phyloP scores from a whole-genome alignment of 306 rosid species.

The Oemleria cerasiformis region DNA sequence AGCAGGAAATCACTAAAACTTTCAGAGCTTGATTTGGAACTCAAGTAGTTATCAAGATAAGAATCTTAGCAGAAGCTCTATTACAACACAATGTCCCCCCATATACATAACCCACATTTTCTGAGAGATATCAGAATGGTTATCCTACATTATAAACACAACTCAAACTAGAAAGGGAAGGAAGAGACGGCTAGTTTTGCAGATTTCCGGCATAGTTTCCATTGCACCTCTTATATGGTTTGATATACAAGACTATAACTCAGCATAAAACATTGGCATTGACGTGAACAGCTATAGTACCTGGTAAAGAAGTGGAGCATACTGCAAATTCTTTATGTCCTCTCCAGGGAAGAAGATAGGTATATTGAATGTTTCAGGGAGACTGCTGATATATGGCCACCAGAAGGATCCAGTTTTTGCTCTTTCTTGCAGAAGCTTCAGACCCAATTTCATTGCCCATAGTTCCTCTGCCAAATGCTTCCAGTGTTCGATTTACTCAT shows the following conservation, averaged over 20 bases:
- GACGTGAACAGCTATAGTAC: constrained; percentile 30
- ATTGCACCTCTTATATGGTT: neutral
- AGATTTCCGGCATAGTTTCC: neutral
- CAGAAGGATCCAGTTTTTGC: constrained; percentile 91
- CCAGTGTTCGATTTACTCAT: constrained; percentile 81
- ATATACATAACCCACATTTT: neutral
- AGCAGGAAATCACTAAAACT: constrained; percentile 25
- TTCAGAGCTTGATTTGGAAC: constrained; percentile 19
- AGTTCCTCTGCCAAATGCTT: constrained; percentile 98
- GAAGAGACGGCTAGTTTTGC: neutral
- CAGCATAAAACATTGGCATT: neutral
- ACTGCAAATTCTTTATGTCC: constrained; percentile 86
- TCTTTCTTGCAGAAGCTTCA: constrained; percentile 93
- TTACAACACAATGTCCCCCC: neutral
- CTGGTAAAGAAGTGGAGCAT: constrained; percentile 96
- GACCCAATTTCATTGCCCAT: constrained; percentile 95
- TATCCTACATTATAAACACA: neutral
- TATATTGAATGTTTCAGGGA: constrained; percentile 63
- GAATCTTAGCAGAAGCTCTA: neutral
- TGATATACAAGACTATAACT: neutral
- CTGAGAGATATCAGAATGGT: neutral
- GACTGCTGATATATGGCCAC: constrained; percentile 95
- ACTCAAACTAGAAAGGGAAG: neutral
- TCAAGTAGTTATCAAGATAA: neutral
- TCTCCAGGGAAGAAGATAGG: constrained; percentile 89